Percentiles rank a stretch among this genome's conserved stretches.
Evolutionary conservation across 2,329 filamentous ascomycete genomes (phyloP).

Genomic region (Cordyceps pruinosa): DNA sequence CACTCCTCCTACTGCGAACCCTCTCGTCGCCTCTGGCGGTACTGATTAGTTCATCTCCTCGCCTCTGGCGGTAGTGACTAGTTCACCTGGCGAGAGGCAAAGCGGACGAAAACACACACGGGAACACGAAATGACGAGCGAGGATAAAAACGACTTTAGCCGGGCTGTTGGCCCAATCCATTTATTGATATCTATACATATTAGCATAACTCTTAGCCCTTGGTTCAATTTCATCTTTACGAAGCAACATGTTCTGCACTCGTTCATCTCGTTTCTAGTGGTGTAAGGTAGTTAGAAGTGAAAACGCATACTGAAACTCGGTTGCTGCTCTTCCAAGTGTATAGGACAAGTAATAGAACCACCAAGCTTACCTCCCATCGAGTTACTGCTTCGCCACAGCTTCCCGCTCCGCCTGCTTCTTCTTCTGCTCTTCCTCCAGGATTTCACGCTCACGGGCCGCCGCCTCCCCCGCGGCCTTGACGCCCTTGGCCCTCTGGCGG

Average conservation of each 20-base stretch:
- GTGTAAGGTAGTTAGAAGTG: no score
- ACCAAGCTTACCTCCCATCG: no score
- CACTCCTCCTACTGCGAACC: constrained; percentile 57
- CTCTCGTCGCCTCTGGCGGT: constrained; percentile 6
- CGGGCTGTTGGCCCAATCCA: constrained; percentile 5
- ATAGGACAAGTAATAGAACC: no score
- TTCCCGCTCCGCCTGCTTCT: constrained; percentile 36
- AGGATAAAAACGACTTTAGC: not conserved
- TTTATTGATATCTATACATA: not conserved
- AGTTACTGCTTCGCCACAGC: constrained; percentile 4
- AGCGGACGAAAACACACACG: not conserved
- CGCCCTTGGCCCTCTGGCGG: constrained; percentile 79
- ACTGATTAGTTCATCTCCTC: not conserved
- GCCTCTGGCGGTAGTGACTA: not conserved
- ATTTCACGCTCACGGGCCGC: constrained; percentile 55
- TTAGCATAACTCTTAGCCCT: constrained; percentile 5
- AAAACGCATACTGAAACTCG: no score
- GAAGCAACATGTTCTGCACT: no score
- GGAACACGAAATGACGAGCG: not conserved
- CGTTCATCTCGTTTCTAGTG: no score
- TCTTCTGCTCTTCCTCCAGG: constrained; percentile 51
- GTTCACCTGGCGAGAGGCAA: not conserved
- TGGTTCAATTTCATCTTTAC: not conserved
- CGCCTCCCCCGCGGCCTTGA: constrained; percentile 73
- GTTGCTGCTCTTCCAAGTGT: no score